A percentile compares a stretch with the other conserved stretches of the same genome.
Conservation (phyloP, 2,329 filamentous ascomycete genomes). For the Stagonosporopsis chrysanthemi region DNA sequence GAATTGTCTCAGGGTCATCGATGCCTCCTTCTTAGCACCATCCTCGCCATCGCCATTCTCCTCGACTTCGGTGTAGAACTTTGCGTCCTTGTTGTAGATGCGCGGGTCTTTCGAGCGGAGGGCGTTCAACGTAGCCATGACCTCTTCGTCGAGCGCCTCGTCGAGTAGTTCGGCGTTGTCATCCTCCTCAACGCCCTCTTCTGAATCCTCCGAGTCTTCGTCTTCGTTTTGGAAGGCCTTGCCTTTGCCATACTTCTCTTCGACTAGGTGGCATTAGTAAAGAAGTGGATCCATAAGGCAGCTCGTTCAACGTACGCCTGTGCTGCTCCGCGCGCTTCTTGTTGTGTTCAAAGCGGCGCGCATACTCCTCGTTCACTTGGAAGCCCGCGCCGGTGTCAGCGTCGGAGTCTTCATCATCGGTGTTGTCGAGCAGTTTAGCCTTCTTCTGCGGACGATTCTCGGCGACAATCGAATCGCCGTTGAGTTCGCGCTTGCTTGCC, state of each 20-base stretch:
- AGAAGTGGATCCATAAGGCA: not conserved
- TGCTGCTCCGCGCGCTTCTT: constrained; percentile 93
- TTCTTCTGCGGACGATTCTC: constrained; percentile 45
- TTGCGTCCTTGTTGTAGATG: constrained; percentile 81
- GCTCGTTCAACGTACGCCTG: constrained; percentile 60
- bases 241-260: constrained; percentile 79
- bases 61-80: constrained; percentile 76
- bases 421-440: constrained; percentile 49
- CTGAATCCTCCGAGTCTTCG: constrained; percentile 60
- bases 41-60: constrained; percentile 54
- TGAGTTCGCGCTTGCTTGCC: constrained; percentile 38
- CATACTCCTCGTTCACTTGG: constrained; percentile 90
- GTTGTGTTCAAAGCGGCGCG: constrained; percentile 90
- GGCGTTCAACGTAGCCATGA: constrained; percentile 84
- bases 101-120: constrained; percentile 90
- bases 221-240: constrained; percentile 49
- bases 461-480: constrained; percentile 21
- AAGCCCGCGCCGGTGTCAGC: constrained; percentile 52
- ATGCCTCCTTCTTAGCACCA: constrained; percentile 74
- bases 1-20: constrained; percentile 87
- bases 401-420: constrained; percentile 42
- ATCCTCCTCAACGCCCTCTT: constrained; percentile 79
- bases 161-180: constrained; percentile 89
- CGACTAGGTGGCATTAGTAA: constrained; percentile 64
- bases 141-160: constrained; percentile 83